Percentiles rank a stretch among this genome's conserved stretches.
Conservation (phyloP, 2,329 filamentous ascomycete genomes). For the Trichoderma breve region DNA sequence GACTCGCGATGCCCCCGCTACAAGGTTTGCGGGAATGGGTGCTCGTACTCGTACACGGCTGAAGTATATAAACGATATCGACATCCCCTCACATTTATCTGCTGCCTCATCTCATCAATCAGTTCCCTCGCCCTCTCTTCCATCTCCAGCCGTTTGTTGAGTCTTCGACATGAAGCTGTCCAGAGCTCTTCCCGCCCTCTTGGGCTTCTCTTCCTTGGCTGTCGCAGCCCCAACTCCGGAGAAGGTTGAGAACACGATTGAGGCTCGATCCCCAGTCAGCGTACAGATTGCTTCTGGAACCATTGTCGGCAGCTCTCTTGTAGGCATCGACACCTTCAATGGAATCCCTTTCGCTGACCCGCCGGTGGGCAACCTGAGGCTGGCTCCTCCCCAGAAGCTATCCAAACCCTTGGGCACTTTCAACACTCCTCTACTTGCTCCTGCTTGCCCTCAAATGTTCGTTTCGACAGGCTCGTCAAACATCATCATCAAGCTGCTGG, state of each 20-base stretch:
- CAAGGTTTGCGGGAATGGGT: neutral
- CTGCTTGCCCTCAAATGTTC: slow-evolving; percentile 71
- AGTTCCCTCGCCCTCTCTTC: neutral
- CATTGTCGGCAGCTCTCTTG: slow-evolving; percentile 47
- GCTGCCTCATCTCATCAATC: neutral
- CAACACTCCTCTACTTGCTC: slow-evolving; percentile 56
- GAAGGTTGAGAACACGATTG: slow-evolving; percentile 40
- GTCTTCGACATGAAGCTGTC: slow-evolving; percentile 18
- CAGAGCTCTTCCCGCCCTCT: slow-evolving; percentile 1
- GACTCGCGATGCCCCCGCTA: neutral
- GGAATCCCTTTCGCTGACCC: slow-evolving; percentile 75
- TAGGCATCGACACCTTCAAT: slow-evolving; percentile 64
- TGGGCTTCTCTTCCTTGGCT: slow-evolving; percentile 12
- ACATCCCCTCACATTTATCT: neutral
- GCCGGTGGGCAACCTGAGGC: slow-evolving; percentile 62
- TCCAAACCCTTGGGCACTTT: slow-evolving; percentile 57
- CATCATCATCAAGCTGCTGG: slow-evolving; percentile 45
- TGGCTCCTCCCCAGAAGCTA: slow-evolving; percentile 64
- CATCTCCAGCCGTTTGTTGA: neutral
- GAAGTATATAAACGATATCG: neutral
- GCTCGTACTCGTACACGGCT: neutral
- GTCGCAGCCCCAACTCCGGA: slow-evolving; percentile 17
- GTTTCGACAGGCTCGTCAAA: slow-evolving; percentile 48
- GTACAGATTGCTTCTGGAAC: slow-evolving; percentile 57
- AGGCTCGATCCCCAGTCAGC: slow-evolving; percentile 48